phyloP scores from a whole-genome alignment of 2,329 filamentous ascomycete species.

The Claviceps maximensis region DNA sequence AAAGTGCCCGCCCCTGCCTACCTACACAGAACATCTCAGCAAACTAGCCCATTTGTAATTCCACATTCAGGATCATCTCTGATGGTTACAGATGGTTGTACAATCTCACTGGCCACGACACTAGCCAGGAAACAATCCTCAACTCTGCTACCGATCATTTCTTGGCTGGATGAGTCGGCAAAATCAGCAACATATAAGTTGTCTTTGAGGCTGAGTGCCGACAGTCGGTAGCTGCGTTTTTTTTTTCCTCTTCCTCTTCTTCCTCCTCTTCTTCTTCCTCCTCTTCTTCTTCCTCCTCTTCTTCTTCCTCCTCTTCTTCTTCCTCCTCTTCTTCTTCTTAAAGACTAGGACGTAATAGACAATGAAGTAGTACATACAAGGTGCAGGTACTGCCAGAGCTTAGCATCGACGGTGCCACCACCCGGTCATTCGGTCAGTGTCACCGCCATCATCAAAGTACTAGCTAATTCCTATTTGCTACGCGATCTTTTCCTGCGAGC shows the following conservation, averaged over 20 bases:
- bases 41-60: background rate
- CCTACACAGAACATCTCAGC: background rate
- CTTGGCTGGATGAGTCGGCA: background rate
- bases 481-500: conserved; percentile 4
- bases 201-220: background rate
- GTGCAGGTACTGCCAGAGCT: background rate
- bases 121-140: background rate
- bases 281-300: too few species aligned
- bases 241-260: too few species aligned
- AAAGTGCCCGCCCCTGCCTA: background rate
- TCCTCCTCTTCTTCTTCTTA: background rate
- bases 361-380: background rate
- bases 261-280: background rate
- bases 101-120: background rate
- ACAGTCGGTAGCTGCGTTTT: background rate
- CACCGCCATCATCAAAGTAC: background rate
- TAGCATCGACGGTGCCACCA: conserved; percentile 2
- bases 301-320: background rate
- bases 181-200: background rate
- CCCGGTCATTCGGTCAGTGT: conserved; percentile 2
- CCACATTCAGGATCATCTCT: background rate
- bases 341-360: background rate
- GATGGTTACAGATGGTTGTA: background rate
- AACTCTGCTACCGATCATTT: background rate
- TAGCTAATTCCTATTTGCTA: background rate